Conservation (phyloP, 495 filamentous ascomycete genomes). For the Penicillium egyptiacum region DNA sequence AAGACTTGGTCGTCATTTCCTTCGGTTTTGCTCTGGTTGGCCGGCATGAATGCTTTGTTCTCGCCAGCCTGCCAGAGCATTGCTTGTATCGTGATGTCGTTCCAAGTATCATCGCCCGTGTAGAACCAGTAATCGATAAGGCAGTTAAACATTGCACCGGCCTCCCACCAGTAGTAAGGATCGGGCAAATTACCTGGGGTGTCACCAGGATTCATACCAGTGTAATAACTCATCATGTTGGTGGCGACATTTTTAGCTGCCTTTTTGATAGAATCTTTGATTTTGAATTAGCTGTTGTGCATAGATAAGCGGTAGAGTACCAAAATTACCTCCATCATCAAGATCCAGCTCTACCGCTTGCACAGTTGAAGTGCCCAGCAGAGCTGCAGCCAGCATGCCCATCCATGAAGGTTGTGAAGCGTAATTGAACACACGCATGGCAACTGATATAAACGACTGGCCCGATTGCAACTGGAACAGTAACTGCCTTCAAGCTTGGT, state of each 20-base stretch:
- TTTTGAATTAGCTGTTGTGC: background rate
- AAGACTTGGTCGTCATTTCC: slow-evolving; percentile 89
- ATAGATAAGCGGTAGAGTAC: background rate
- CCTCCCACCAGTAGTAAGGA: slow-evolving; percentile 85
- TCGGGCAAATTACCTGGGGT: slow-evolving; percentile 69
- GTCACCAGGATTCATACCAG: slow-evolving; percentile 68
- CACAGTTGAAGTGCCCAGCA: slow-evolving; percentile 21
- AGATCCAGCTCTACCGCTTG: slow-evolving; percentile 27
- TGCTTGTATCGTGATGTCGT: slow-evolving; percentile 64
- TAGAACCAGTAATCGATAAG: slow-evolving; percentile 83
- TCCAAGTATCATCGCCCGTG: slow-evolving; percentile 74
- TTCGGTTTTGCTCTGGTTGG: slow-evolving; percentile 72
- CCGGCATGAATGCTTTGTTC: slow-evolving; percentile 71
- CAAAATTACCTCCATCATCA: slow-evolving; percentile 21
- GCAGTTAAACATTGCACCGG: slow-evolving; percentile 71
- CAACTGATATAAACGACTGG: background rate
- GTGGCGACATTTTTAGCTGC: slow-evolving; percentile 43
- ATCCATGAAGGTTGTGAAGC: slow-evolving; percentile 23
- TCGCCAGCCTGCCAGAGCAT: slow-evolving; percentile 70
- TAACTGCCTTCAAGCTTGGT: background rate
- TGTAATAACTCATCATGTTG: slow-evolving; percentile 62
- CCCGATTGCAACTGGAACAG: background rate
- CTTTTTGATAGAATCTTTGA: slow-evolving; percentile 48
- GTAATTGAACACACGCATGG: slow-evolving; percentile 17
- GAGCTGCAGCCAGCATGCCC: slow-evolving; percentile 17